Base-by-base conservation (phyloP, 75 land plant genomes). In the Isoetes taiwanensis region DNA sequence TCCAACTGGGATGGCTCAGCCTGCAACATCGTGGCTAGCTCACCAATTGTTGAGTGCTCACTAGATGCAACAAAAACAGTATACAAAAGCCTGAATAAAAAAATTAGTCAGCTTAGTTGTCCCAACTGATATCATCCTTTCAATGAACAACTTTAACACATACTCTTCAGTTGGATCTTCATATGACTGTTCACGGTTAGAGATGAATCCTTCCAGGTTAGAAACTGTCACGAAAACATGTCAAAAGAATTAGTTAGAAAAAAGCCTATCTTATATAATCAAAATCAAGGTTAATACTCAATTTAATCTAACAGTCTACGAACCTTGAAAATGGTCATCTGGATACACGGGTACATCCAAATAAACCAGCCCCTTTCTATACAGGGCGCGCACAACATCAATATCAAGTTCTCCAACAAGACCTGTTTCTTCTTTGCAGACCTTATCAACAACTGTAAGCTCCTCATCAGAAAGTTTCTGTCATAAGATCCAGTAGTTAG, bases 81-180 rank as follows among this genome's bases (percentile, higher is more conserved):
- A 80, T 94, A 94, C 35, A 94, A 71, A 46, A 94, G 69, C 80
- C 99, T 94, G 76, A 38, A 69, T 23, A 2, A 43, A 16, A 30
- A 30, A 24, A 24, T 20, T 14, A 37, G 20, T 14, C 2, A 52
- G 31, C n/a, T n/a, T n/a, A n/a, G n/a, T n/a, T n/a, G n/a, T n/a
- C n/a, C n/a, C n/a, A 10, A 37, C 39, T 37, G 9, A 14, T 10
- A 37, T 37, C 39, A 14, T 14, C 39, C 9, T 10, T 37, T 37
- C 12, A 10, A 10, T 14, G 9, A 10, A 14, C 9, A 37, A 14
- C 39, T 37, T 14, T 37, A 56, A 9, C 29, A 17, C 54, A 74
- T 70, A 94, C 99, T 94, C 99, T 67, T 94, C 99, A 41, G 86
- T 94, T 9, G 99, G 99, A 66, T 94, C 99, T 69, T 94, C 99